These are phyloP conservation scores for Puccinia hordei DNA, from an alignment of 1,284 basidiomycete genomes.

Conservation along the genomic window DNA sequence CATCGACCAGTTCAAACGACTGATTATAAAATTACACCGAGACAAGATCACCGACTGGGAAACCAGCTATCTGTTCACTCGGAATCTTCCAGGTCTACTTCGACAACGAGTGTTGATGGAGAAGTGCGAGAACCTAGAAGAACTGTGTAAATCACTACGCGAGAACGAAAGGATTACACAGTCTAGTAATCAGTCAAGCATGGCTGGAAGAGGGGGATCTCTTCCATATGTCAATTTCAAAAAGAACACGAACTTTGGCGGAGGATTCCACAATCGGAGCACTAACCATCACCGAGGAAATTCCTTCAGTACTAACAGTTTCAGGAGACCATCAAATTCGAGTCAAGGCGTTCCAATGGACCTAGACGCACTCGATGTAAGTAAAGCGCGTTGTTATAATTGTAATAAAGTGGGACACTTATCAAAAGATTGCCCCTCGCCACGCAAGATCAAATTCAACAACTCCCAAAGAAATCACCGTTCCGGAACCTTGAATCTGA, in stretches of 20 bases:
- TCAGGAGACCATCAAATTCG: background rate
- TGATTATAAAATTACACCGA: background rate
- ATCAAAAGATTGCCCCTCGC: background rate
- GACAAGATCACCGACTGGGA: background rate
- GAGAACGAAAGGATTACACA: background rate
- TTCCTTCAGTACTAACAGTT: too few relatives aligned
- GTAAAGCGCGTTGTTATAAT: slow-evolving; percentile 1
- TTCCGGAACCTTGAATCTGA: too few relatives aligned
- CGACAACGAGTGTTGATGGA: background rate
- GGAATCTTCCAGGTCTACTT: background rate
- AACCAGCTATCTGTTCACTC: background rate
- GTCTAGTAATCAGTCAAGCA: too few relatives aligned
- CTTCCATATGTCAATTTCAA: too few relatives aligned
- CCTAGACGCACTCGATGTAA: slow-evolving; percentile 1
- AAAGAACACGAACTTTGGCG: too few relatives aligned
- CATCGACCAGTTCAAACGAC: background rate
- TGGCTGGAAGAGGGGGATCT: too few relatives aligned
- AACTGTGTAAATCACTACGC: background rate
- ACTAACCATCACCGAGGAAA: too few relatives aligned
- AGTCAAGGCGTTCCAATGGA: background rate
- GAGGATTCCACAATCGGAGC: too few relatives aligned
- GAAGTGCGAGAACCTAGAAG: background rate
- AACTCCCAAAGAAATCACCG: background rate
- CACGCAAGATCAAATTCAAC: background rate
- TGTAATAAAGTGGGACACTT: slow-evolving; percentile 22